Conservation (phyloP, 768 basidiomycete genomes). For the Phaeotremella skinneri region DNA sequence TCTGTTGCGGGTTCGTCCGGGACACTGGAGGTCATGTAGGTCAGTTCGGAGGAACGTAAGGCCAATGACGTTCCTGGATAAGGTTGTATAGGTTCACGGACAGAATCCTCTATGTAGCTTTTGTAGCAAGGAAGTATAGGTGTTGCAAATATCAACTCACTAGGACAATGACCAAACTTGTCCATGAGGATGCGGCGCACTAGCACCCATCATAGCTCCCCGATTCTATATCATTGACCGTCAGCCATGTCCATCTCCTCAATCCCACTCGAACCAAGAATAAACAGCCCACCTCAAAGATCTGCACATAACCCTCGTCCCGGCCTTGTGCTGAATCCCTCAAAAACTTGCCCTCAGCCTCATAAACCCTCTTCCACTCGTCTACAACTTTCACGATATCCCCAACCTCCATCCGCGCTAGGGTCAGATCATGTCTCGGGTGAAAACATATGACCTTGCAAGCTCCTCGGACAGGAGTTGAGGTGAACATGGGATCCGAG, state of each 20-base stretch:
- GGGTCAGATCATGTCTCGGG: constrained; percentile 78
- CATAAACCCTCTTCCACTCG: constrained; percentile 71
- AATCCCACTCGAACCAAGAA: background rate
- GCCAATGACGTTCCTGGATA: too few relatives aligned
- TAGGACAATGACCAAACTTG: constrained; percentile 66
- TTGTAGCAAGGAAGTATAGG: background rate
- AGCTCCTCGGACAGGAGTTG: constrained; percentile 71
- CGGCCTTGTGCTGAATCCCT: constrained; percentile 44
- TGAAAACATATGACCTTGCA: constrained; percentile 87
- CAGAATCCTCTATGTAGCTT: background rate
- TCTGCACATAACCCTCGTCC: constrained; percentile 76
- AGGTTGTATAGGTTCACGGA: too few relatives aligned
- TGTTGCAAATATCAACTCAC: constrained; percentile 7
- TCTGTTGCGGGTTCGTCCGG: constrained; percentile 59
- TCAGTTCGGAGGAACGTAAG: background rate
- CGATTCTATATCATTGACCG: constrained; percentile 64
- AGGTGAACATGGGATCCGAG: constrained; percentile 39
- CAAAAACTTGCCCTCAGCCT: constrained; percentile 55
- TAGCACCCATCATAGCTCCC: constrained; percentile 91
- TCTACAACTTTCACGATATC: constrained; percentile 67
- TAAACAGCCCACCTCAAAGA: constrained; percentile 68
- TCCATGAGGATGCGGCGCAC: constrained; percentile 90
- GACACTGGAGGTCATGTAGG: constrained; percentile 22
- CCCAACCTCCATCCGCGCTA: constrained; percentile 62
- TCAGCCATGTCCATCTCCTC: background rate